Base-by-base conservation (phyloP, 352 stramenopile species). In the Phytopythium aichiense region DNA sequence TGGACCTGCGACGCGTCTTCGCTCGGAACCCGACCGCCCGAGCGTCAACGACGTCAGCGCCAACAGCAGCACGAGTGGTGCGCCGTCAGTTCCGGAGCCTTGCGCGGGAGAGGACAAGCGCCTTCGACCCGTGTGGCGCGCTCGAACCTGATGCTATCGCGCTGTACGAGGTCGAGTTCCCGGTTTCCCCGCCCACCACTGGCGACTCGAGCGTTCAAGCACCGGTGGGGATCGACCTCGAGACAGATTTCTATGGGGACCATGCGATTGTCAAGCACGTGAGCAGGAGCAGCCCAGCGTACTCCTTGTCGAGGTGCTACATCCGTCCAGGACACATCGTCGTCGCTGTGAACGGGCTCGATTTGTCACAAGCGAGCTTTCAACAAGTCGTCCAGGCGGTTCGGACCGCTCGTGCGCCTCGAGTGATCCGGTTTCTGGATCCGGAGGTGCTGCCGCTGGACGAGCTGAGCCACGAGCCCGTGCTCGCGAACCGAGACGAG, bases 131-230 rank as follows among this genome's bases (percentile, higher is more conserved):
- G 35, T 50, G 79, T 66, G 66, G 72, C 67, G 38, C 58, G 30
- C 53, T 76, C 25, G 60, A 63, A 13, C n/a, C 76, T 12, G 73
- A 84, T 50, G 71, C 70, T 2, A 60, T 87, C 31, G 66, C 67
- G 54, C 64, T 77, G 31, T 87, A 84, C 56, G 77, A 87, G 20
- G 63, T 87, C 43, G 77, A 84, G 59, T 87, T 87, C 56, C 74
- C 70, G n/a, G 58, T 5, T 2, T 50, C 20, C 53, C 51, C 20
- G 31, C 3, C 33, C 9, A 22, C 9, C 11, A 48, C n/a, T 7
- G 52, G 23, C 31, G 20, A 46, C 2, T 12, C 48, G 9, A 16
- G 7, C 11, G 11, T 16, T 15, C 62, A 72, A n/a, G 56, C 43
- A 28, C 61, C 72, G 11, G 57, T 87, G 0, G 77, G 77, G 6